Percentiles rank a stretch among this genome's conserved stretches.
Conservation (phyloP, 2,329 filamentous ascomycete species). For the Apiospora koreana region DNA sequence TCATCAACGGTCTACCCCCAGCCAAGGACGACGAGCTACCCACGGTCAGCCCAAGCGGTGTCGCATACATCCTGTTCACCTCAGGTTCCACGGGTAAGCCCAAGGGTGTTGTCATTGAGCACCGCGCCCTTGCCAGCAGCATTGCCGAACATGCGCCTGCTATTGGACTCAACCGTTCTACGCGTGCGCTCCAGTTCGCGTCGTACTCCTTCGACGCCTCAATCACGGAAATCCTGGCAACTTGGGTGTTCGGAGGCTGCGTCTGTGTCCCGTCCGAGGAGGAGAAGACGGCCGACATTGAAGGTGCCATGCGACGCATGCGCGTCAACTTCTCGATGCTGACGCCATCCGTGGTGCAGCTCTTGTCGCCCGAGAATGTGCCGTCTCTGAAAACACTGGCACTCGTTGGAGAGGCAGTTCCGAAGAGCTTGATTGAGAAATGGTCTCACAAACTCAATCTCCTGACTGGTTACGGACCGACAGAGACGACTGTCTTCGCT, state of each 20-base stretch:
- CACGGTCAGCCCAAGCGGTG: neutral
- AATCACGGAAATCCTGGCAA: constrained; percentile 10
- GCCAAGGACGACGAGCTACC: neutral
- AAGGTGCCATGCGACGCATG: constrained; percentile 11
- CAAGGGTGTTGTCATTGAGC: neutral
- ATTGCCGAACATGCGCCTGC: neutral
- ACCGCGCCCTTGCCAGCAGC: neutral
- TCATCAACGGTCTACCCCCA: neutral
- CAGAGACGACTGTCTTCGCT: neutral
- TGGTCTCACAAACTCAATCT: constrained; percentile 10
- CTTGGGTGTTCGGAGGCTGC: constrained; percentile 12
- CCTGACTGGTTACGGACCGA: neutral
- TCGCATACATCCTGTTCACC: neutral
- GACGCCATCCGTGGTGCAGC: constrained; percentile 13
- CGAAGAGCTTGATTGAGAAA: neutral
- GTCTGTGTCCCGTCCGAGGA: constrained; percentile 16
- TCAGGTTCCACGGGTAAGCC: constrained; percentile 14
- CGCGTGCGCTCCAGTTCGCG: constrained; percentile 21
- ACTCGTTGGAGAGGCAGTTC: constrained; percentile 10
- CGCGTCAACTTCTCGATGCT: constrained; percentile 13
- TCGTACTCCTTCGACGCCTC: constrained; percentile 16
- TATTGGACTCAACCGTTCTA: neutral
- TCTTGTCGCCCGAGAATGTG: constrained; percentile 12
- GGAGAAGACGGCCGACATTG: constrained; percentile 7
- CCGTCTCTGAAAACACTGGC: constrained; percentile 13